Base-by-base conservation (phyloP, 257 asterid genomes). In the Solanum tarapatanum region DNA sequence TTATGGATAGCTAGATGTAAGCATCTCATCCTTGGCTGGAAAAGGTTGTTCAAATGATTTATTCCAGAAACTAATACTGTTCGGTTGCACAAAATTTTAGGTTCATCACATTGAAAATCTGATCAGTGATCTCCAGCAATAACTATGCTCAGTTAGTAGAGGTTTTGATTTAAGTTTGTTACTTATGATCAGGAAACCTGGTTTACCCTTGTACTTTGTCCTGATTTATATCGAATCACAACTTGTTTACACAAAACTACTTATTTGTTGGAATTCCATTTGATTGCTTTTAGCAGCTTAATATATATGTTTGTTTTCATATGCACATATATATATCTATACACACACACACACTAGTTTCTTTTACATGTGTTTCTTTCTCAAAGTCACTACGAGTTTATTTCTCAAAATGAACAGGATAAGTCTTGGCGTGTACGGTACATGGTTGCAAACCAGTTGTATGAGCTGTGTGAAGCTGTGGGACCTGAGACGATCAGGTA, bases 381-480 rank as follows among this genome's bases (percentile, higher is more conserved):
- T 76, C 55, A 36, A 68, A 26, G 9, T 74, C 14, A 72, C 69
- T 33, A 6, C 3, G 11, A 17, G 26, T 58, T 30, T 86, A 24
- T 84, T 51, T 48, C n/a, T 28, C 26, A n/a, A 12, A 70, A 14
- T 87, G 48, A 84, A 89, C 95, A 95, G 99, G 99, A 97, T 88
- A 97, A 97, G 90, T 97, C 99, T 83, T 97, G 99, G 99, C 99
- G 98, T 90, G 99, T 97, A 55, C 96, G 99, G 37, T 97, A 97
- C 92, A 93, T 95, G 98, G 98, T 97, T 86, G 98, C 99, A 79
- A 97, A 97, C 91, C 99, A 97, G 86, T 88, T 97, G 90, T 97
- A 97, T 80, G 99, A 97, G 91, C 98, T 97, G 82, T 97, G 99
- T 79, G 99, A 97, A 94, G 98, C 98, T 84, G 98, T 97, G 76